Base-by-base conservation (phyloP, 495 filamentous ascomycete species). In the Penicillium mononematosum region DNA sequence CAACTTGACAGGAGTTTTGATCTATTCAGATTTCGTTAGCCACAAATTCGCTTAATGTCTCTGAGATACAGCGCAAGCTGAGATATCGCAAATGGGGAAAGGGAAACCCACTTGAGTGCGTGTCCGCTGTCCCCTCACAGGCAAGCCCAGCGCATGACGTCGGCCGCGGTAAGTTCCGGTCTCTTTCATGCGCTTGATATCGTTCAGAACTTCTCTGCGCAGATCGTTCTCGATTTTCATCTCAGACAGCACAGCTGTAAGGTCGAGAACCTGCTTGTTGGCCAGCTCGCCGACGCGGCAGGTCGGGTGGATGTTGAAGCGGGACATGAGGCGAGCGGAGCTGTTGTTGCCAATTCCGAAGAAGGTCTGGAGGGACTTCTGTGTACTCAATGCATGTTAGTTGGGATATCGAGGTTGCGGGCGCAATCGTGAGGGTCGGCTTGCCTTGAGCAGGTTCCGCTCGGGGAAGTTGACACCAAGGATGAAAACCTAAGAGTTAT, bases 161-260 rank as follows among this genome's bases (percentile, higher is more conserved):
- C 90, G 83, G 52, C 94, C 94, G 38, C 95, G 78, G 72, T 96
- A 96, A 12, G 89, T 85, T 34, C 93, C 93, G 75, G 96, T 96
- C 70, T 96, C 92, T 68, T 88, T 86, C 70, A 98, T 66, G 34
- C 94, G 81, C 65, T 81, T 81, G 62, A 98, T 96, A 66, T 98
- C 90, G 31, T 96, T 91, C 61, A 83, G 74, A 41, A 96, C 62
- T 50, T 89, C 78, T 69, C 86, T 79, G 67, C 85, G 77, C 56
- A 96, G 78, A 61, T 98, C 92, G 64, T 89, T 96, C 70, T 98
- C 95, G 58, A 96, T 91, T 42, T 87, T 95, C 92, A 98, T 92
- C 11, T 85, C 86, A 7, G 92, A 89, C 39, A 98, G 78, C 64
- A 92, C 89, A 42, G 85, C 85, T n/a, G 84, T 90, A 53, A 98